A percentile compares a stretch with the other conserved stretches of the same genome.
Conservation (phyloP, 805 yeast genomes). For the Yamadazyma olivae region DNA sequence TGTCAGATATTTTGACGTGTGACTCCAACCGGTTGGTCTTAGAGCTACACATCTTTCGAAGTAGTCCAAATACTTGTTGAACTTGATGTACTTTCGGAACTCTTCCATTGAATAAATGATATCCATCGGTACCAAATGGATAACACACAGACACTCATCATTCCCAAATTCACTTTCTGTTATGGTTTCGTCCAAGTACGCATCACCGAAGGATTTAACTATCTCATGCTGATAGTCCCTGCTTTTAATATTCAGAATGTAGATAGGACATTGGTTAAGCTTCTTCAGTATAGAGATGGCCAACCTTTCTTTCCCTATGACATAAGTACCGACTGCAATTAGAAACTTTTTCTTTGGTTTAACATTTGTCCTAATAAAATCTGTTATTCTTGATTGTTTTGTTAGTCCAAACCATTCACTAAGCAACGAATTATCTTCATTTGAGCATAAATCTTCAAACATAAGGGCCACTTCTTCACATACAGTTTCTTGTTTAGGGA, state of each 20-base stretch:
- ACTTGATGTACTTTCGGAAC: constrained; percentile 49
- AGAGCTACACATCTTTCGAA: constrained; percentile 68
- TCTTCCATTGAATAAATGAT: constrained; percentile 45
- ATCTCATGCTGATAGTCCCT: constrained; percentile 39
- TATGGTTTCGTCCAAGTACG: constrained; percentile 28
- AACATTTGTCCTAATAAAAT: constrained; percentile 19
- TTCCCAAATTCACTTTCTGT: constrained; percentile 35
- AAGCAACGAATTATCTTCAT: constrained; percentile 24
- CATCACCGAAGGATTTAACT: constrained; percentile 45
- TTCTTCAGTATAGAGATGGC: constrained; percentile 63
- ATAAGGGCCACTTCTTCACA: constrained; percentile 57
- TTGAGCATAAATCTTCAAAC: constrained; percentile 35
- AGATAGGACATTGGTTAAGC: constrained; percentile 50
- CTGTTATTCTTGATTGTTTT: constrained; percentile 39
- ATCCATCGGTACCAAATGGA: constrained; percentile 74
- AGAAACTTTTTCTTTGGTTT: constrained; percentile 39
- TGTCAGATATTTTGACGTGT: constrained; percentile 16
- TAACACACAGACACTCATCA: constrained; percentile 42
- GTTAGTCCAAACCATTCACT: constrained; percentile 31
- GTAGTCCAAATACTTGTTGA: constrained; percentile 37
- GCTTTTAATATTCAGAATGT: constrained; percentile 47
- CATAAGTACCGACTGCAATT: constrained; percentile 79
- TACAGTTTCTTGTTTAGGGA: constrained; percentile 75
- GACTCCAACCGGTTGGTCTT: constrained; percentile 92
- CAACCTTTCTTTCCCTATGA: constrained; percentile 88